These are phyloP conservation scores for Leavenworthia alabamica DNA, from an alignment of 345 rosid species.

Conservation along the genomic window DNA sequence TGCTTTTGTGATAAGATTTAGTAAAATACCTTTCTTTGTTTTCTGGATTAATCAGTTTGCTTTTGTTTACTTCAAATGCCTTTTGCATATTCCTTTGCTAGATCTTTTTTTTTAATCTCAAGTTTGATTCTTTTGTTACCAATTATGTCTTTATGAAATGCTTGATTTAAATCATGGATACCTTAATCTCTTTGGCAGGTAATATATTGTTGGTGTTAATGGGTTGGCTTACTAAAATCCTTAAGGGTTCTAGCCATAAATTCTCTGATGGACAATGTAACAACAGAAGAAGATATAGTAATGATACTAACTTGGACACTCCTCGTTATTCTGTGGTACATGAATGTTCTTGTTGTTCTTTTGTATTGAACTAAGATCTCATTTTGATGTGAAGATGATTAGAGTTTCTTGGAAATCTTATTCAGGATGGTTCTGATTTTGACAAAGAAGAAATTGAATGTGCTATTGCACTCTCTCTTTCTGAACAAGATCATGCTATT, in stretches of 20 bases:
- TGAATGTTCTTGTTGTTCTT: background rate
- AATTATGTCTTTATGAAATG: constrained; percentile 1
- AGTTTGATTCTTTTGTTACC: constrained; percentile 21
- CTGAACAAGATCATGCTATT: constrained; percentile 57
- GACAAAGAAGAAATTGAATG: constrained; percentile 74
- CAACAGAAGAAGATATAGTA: constrained; percentile 45
- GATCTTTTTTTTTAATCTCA: background rate
- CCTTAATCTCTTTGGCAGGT: constrained; percentile 35
- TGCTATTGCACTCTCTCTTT: constrained; percentile 81
- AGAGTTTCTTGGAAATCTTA: constrained; percentile 7
- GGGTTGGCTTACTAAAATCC: constrained; percentile 83
- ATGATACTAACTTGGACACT: constrained; percentile 41
- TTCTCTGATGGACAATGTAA: constrained; percentile 40
- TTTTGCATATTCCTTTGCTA: constrained; percentile 18
- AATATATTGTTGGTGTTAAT: constrained; percentile 34
- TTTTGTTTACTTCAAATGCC: background rate
- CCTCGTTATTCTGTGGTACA: constrained; percentile 63
- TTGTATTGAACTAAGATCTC: background rate
- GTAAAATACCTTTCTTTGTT: constrained; percentile 28
- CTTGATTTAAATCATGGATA: constrained; percentile 2
- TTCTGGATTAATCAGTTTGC: constrained; percentile 6
- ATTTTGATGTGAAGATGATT: background rate
- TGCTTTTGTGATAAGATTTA: constrained; percentile 16
- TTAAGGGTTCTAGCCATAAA: constrained; percentile 58
- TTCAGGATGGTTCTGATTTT: constrained; percentile 70